phyloP scores from a whole-genome alignment of 805 yeast species.

The Metschnikowia orientalis region DNA sequence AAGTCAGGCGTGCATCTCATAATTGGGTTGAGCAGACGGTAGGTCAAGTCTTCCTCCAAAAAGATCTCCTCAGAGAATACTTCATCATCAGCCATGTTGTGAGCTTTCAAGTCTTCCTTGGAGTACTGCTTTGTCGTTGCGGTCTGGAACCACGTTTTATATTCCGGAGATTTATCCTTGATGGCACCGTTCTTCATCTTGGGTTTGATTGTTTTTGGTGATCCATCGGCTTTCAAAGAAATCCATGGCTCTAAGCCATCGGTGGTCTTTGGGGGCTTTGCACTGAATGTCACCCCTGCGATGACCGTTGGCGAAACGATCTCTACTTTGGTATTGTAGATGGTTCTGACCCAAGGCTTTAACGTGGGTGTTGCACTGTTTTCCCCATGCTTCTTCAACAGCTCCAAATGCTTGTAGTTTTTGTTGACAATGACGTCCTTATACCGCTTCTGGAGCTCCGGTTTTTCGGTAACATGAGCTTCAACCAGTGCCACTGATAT shows the following conservation, averaged over 20 bases:
- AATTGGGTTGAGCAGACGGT: conserved; percentile 68
- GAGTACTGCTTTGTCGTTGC: conserved; percentile 53
- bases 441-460: conserved; percentile 24
- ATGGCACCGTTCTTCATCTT: conserved; percentile 68
- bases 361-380: conserved; percentile 27
- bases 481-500: conserved; percentile 13
- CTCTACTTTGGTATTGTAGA: conserved; percentile 51
- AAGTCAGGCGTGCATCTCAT: conserved; percentile 81
- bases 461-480: conserved; percentile 12
- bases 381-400: conserved; percentile 17
- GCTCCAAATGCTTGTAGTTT: conserved; percentile 25
- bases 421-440: conserved; percentile 29
- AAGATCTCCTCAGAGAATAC: conserved; percentile 50
- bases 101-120: conserved; percentile 66
- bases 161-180: conserved; percentile 63
- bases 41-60: conserved; percentile 68
- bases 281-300: conserved; percentile 59
- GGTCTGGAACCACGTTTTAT: conserved; percentile 72
- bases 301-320: conserved; percentile 61
- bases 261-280: conserved; percentile 68
- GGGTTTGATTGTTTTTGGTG: conserved; percentile 76
- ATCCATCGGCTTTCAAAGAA: conserved; percentile 68
- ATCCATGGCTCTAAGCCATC: conserved; percentile 79
- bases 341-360: conserved; percentile 71
- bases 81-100: conserved; percentile 63